phyloP scores from a whole-genome alignment of 179 eudicot species.

The Beta lomatogona region DNA sequence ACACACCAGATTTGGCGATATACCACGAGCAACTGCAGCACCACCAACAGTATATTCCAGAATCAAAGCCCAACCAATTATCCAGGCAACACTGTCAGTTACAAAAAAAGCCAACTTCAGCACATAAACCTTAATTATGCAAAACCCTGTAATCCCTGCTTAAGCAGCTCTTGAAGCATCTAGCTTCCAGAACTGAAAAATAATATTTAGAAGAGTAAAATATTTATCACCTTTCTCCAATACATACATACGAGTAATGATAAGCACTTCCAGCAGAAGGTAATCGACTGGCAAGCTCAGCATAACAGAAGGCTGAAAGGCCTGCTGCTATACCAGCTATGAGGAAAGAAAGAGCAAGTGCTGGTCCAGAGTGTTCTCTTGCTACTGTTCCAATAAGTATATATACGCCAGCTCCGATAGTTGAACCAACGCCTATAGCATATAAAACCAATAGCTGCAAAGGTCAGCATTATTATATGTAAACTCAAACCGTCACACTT shows the following conservation, averaged over 20 bases:
- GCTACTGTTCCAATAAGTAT: conserved; percentile 98
- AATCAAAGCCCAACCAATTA: conserved; percentile 92
- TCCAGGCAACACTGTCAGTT: conserved; percentile 84
- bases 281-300: conserved; percentile 94
- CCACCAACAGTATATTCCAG: conserved; percentile 96
- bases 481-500: too few relatives aligned
- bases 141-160: neutral
- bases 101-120: conserved; percentile 19
- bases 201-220: neutral
- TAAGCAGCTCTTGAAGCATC: conserved; percentile 10
- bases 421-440: conserved; percentile 82
- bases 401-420: conserved; percentile 97
- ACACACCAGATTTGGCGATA: conserved; percentile 90
- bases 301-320: conserved; percentile 95
- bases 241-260: conserved; percentile 89
- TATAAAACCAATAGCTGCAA: conserved; percentile 12
- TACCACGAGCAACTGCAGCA: conserved; percentile 97
- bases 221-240: conserved; percentile 77
- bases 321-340: conserved; percentile 98
- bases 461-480: neutral
- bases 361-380: conserved; percentile 90
- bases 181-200: neutral
- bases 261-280: conserved; percentile 99
- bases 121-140: conserved; percentile 1
- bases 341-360: conserved; percentile 80